Evolutionary conservation across 768 basidiomycete genomes (phyloP).

Genomic region (Pleurotus cornucopiae): DNA sequence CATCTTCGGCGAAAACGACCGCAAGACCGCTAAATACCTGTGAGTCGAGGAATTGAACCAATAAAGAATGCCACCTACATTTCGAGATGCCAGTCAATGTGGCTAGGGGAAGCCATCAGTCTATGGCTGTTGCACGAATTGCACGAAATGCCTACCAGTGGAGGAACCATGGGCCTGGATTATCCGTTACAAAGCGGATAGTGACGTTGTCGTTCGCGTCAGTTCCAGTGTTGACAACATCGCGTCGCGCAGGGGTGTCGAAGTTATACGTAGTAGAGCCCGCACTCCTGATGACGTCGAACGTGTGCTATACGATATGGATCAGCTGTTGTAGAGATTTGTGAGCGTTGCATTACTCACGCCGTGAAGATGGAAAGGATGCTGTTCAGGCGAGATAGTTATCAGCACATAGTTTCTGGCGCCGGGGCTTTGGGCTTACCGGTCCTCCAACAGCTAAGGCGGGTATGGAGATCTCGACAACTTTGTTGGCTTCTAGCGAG

Average conservation of each 20-base stretch:
- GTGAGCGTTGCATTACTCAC: conserved; percentile 16
- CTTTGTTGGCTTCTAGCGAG: conserved; percentile 33
- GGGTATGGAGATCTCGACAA: conserved; percentile 44
- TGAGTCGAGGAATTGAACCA: neutral
- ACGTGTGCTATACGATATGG: conserved; percentile 24
- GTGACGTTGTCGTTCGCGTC: conserved; percentile 32
- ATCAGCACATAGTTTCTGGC: neutral
- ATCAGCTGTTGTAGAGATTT: neutral
- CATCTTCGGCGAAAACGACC: conserved; percentile 31
- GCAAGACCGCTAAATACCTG: conserved; percentile 19
- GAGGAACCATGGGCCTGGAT: conserved; percentile 45
- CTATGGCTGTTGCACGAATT: too few species aligned
- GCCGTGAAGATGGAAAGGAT: conserved; percentile 43
- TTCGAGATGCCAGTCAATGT: conserved; percentile 39
- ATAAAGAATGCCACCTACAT: conserved; percentile 10
- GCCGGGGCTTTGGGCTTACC: conserved; percentile 16
- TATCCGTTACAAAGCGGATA: conserved; percentile 48
- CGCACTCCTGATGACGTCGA: conserved; percentile 37
- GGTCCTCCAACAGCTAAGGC: conserved; percentile 30
- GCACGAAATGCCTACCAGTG: conserved; percentile 21
- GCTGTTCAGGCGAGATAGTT: conserved; percentile 15
- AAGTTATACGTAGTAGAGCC: conserved; percentile 34
- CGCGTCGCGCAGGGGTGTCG: conserved; percentile 31
- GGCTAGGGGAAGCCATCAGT: conserved; percentile 16
- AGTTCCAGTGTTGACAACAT: conserved; percentile 29